phyloP scores from a whole-genome alignment of 78 protist species.

The Dictyostelium brefeldianum region DNA sequence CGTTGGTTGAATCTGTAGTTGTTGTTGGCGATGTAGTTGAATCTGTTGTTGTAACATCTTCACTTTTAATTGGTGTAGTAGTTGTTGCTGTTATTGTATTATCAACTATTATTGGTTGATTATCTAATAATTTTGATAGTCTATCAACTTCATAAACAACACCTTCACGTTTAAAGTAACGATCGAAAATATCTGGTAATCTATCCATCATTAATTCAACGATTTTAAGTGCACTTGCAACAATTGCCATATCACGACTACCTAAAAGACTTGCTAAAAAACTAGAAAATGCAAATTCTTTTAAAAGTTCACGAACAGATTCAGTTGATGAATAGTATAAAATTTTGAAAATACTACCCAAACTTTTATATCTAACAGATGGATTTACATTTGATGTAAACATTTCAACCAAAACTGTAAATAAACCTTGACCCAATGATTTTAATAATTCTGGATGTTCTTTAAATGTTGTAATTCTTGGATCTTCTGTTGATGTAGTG shows the following conservation, averaged over 20 bases:
- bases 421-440: conserved; percentile 41
- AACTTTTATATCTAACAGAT: conserved; percentile 73
- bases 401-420: conserved; percentile 69
- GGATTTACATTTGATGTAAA: conserved; percentile 80
- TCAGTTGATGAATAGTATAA: conserved; percentile 49
- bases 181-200: conserved; percentile 70
- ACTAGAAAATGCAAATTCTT: conserved; percentile 69
- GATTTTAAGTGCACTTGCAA: conserved; percentile 70
- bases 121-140: conserved; percentile 52
- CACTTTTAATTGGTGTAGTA: no score
- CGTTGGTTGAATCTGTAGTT: background rate
- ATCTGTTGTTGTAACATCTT: background rate
- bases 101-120: background rate
- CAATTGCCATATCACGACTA: conserved; percentile 76
- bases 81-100: background rate
- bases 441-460: conserved; percentile 45
- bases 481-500: conserved; percentile 30
- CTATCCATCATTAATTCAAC: conserved; percentile 74
- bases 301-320: conserved; percentile 46
- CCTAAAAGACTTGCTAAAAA: conserved; percentile 81
- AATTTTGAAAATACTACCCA: conserved; percentile 68
- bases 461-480: conserved; percentile 44
- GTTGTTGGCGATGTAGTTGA: conserved; percentile 1
- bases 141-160: conserved; percentile 74
- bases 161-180: conserved; percentile 82